phyloP scores from a whole-genome alignment of 805 yeast species.

The Tetrapisispora namnaoensis region DNA sequence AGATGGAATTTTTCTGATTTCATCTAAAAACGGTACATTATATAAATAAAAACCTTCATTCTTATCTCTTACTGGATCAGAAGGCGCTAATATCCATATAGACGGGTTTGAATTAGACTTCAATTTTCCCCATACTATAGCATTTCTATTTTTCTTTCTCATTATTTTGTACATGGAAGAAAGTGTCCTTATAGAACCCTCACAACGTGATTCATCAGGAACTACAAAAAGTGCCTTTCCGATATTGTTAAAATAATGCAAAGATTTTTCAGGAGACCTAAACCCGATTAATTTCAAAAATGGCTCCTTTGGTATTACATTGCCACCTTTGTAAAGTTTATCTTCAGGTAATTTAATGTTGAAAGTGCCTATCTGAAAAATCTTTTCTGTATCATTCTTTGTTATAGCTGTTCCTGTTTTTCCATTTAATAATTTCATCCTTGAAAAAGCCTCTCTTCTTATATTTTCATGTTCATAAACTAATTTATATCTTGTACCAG shows the following conservation, averaged over 20 bases:
- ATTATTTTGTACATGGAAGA: conserved; percentile 58
- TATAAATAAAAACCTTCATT: conserved; percentile 67
- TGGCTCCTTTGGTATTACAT: conserved; percentile 33
- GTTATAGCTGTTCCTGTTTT: conserved; percentile 37
- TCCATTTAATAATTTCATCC: conserved; percentile 32
- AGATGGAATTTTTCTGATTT: conserved; percentile 55
- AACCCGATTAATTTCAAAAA: conserved; percentile 62
- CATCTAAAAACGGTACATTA: conserved; percentile 65
- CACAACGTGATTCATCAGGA: conserved; percentile 50
- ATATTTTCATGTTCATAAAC: conserved; percentile 47
- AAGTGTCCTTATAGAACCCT: conserved; percentile 59
- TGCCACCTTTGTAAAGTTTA: conserved; percentile 29
- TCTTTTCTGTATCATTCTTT: conserved; percentile 27
- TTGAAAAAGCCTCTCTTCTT: conserved; percentile 43
- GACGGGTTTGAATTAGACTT: conserved; percentile 45
- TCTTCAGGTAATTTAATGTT: conserved; percentile 32
- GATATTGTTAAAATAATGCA: conserved; percentile 43
- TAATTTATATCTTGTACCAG: conserved; percentile 36
- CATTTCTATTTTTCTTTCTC: conserved; percentile 42
- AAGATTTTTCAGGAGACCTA: conserved; percentile 34
- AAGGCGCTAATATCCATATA: conserved; percentile 52
- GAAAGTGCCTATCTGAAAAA: conserved; percentile 40
- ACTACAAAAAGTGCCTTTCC: conserved; percentile 53
- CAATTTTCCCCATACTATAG: conserved; percentile 63
- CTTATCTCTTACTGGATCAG: conserved; percentile 20